These are phyloP conservation scores for Labyrinthula sp. DNA, from an alignment of 352 stramenopile genomes.

Conservation along the genomic window DNA sequence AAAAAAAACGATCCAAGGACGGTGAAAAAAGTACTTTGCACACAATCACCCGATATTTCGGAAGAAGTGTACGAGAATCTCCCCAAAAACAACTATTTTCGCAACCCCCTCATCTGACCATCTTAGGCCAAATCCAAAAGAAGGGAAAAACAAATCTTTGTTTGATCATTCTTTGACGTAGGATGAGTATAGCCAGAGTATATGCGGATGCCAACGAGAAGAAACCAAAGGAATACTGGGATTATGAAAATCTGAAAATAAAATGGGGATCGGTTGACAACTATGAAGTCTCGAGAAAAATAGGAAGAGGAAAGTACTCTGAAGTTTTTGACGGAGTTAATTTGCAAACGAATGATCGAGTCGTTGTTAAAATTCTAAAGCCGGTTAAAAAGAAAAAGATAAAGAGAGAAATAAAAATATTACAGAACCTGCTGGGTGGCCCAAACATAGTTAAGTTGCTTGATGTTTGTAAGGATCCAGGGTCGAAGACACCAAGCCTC, in stretches of 20 bases:
- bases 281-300: conserved; percentile 97
- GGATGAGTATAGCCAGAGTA: conserved; percentile 40
- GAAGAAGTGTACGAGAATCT: no score
- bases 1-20: no score
- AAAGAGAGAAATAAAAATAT: conserved; percentile 94
- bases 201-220: conserved; percentile 83
- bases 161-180: no score
- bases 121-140: no score
- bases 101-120: no score
- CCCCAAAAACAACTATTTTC: no score
- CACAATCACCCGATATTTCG: no score
- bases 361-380: conserved; percentile 99
- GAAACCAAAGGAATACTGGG: conserved; percentile 90
- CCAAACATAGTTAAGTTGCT: conserved; percentile 96
- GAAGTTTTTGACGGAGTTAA: conserved; percentile 96
- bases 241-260: conserved; percentile 96
- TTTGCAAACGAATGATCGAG: conserved; percentile 78
- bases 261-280: conserved; percentile 93
- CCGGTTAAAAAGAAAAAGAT: conserved; percentile 99
- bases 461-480: conserved; percentile 88
- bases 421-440: conserved; percentile 94
- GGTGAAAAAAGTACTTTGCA: no score
- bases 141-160: no score
- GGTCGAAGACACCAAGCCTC: conserved; percentile 90
- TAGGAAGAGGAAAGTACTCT: conserved; percentile 94